Percentiles rank a stretch among this genome's conserved stretches.
These are phyloP conservation scores for Arthrobotrys sphaeroides DNA, from an alignment of 2,329 filamentous ascomycete genomes.

Conservation along the genomic window DNA sequence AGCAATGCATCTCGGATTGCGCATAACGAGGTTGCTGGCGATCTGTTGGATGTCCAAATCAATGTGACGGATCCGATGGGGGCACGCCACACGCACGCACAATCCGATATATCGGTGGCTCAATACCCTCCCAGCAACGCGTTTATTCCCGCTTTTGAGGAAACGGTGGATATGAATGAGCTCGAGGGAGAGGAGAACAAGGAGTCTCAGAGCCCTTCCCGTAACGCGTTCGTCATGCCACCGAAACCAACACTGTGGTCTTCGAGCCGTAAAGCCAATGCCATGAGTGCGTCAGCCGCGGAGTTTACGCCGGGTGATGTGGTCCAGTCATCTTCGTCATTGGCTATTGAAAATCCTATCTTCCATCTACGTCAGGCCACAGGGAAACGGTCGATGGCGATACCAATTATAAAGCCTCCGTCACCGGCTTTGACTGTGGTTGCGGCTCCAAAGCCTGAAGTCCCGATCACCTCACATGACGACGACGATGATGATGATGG, in stretches of 20 bases:
- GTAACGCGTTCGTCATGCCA: constrained; percentile 19
- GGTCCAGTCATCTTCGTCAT: not conserved
- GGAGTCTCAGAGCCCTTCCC: not conserved
- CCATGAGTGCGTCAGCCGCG: constrained; percentile 28
- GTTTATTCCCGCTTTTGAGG: constrained; percentile 5
- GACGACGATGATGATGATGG: not conserved
- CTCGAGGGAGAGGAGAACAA: constrained; percentile 28
- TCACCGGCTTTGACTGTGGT: not conserved
- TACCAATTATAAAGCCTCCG: constrained; percentile 38
- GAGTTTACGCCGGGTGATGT: constrained; percentile 18
- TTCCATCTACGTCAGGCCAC: not conserved
- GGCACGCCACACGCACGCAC: not conserved
- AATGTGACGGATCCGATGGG: constrained; percentile 1
- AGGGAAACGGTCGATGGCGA: constrained; percentile 40
- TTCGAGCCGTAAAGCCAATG: not conserved
- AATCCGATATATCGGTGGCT: not conserved
- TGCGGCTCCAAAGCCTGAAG: constrained; percentile 11
- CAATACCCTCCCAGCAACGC: not conserved
- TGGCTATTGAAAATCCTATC: constrained; percentile 19
- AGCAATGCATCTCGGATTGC: not conserved
- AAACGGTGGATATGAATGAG: not conserved
- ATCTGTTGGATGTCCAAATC: constrained; percentile 36
- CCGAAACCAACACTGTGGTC: not conserved
- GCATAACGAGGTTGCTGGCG: constrained; percentile 25
- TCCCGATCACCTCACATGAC: not conserved